Base-by-base conservation (phyloP, 805 yeast genomes). In the Candida namnaoensis region DNA sequence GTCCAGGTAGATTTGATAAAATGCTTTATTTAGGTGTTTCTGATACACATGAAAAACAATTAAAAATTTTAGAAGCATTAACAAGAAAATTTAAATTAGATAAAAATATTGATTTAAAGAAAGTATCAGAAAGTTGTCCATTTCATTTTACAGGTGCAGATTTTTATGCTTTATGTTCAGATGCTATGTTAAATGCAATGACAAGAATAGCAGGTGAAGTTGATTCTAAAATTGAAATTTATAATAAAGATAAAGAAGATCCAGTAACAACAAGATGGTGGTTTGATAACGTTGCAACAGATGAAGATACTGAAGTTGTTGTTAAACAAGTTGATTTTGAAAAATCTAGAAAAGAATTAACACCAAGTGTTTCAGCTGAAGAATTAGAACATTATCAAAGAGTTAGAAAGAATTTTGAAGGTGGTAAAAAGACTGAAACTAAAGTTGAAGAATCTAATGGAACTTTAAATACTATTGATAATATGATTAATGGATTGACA, bases 121-220 rank as follows among this genome's bases (percentile, higher is more conserved):
- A 55, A 7, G 62, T 93, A 25, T 91, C 95, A 0, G 69, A 72
- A 14, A 60, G 64, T 7, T 88, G 97, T 62, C 85, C 95, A 0
- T 88, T 80, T 57, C 88, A 87, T n/a, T 90, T 79, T 57, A 91
- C 99, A 0, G 99, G 99, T 48, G 99, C 99, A 5, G 99, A 93
- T 60, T 91, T 93, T 63, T 93, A 93, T 61, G 99, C 98, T 0
- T 66, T 93, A 44, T 88, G 97, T 57, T 84, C 95, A 0, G 98
- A 93, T 61, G 86, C 98, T 0, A 88, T 91, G 93, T 71, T 91
- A 51, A 88, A 88, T 60, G 96, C 98, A 2, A 91, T 93, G 97
- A 85, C 93, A 1, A 68, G 98, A 50, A 79, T 82, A 0, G 96
- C 98, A 1, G 69, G 69, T 8, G 76, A 72, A 32, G 88, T 84